Evolutionary conservation across 805 yeast species (phyloP), one percentile per base, ranked within the genome.

Genomic region (Metschnikowia matae): DNA sequence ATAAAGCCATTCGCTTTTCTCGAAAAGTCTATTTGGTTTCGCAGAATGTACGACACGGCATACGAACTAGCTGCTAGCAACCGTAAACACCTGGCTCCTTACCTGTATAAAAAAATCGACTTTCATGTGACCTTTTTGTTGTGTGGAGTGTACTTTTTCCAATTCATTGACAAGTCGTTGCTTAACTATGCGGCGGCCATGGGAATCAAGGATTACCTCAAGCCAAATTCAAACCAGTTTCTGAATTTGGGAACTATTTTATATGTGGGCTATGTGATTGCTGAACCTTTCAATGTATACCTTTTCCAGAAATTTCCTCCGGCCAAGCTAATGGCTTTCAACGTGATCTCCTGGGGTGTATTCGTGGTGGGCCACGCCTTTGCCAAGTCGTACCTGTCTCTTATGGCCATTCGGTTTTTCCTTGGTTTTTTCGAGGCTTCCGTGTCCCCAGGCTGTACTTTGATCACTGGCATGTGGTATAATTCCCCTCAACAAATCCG

Each of bases 401-500:
- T 81, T 41, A 79, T 81, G 83, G 66, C 80, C n/a, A 77, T 78
- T 1, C 66, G 86, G 49, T 69, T 79, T 4, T 62, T 81, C 23
- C 59, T 81, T 21, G 86, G 86, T 6, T 59, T 77, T 20, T 79
- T 80, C 54, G 86, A 82, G 59, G 64, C 81, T 1, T 74, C 81
- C 2, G 70, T 81, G 40, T 79, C 83, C 0, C 83, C 83, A 1
- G 82, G 84, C 0, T 73, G 81, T 44, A 73, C 81, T 48, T 68
- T 82, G 26, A 73, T 83, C 40, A 79, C 83, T 36, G 78, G 85
- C 26, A 81, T 81, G 85, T 84, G 81, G 67, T 84, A 81, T 66
- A 76, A 77, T 36, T 77, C 75, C 49, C 60, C 69, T 4, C 83
- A 80, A 53, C 83, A 79, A 59, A 66, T 76, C 37, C 67, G 71